Evolutionary conservation across 2,329 filamentous ascomycete genomes (phyloP).

Genomic region (Septoria petroselini): DNA sequence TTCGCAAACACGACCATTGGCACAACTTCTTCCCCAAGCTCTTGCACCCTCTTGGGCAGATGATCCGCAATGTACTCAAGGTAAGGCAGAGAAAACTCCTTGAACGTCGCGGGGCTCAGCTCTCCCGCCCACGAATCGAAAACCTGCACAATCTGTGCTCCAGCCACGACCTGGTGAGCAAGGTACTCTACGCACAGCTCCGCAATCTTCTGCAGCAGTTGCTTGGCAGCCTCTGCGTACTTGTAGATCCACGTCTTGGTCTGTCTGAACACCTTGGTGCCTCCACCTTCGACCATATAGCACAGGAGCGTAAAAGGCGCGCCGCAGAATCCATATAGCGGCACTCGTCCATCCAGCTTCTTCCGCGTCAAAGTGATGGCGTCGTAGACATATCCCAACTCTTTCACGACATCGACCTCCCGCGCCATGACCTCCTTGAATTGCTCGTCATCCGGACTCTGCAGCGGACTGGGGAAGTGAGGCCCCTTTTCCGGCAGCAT

Average conservation of each 20-base stretch:
- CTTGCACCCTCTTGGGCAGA: slow-evolving; percentile 69
- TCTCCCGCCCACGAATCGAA: slow-evolving; percentile 99
- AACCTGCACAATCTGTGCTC: slow-evolving; percentile 91
- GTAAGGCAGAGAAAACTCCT: slow-evolving; percentile 81
- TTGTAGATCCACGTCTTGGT: slow-evolving; percentile 96
- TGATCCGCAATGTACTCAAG: slow-evolving; percentile 78
- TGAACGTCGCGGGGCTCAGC: slow-evolving; percentile 78
- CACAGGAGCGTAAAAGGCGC: slow-evolving; percentile 95
- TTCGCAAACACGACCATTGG: slow-evolving; percentile 99
- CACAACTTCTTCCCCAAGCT: slow-evolving; percentile 72
- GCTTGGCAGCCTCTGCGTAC: slow-evolving; percentile 76
- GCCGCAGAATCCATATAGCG: slow-evolving; percentile 92
- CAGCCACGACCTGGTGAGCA: slow-evolving; percentile 85
- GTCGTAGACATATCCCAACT: slow-evolving; percentile 91
- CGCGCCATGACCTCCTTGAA: slow-evolving; percentile 73
- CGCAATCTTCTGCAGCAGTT: slow-evolving; percentile 82
- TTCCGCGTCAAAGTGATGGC: slow-evolving; percentile 87
- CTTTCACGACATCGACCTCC: slow-evolving; percentile 76
- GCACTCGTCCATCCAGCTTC: slow-evolving; percentile 84
- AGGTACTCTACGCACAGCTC: slow-evolving; percentile 94
- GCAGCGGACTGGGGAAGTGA: slow-evolving; percentile 83
- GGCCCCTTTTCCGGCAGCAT: slow-evolving; percentile 98
- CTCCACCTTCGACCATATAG: slow-evolving; percentile 98
- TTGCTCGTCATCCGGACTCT: slow-evolving; percentile 75
- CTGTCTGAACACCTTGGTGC: slow-evolving; percentile 90